Base-by-base conservation (phyloP, 768 basidiomycete species). In the Coprinellus aureogranulatus region DNA sequence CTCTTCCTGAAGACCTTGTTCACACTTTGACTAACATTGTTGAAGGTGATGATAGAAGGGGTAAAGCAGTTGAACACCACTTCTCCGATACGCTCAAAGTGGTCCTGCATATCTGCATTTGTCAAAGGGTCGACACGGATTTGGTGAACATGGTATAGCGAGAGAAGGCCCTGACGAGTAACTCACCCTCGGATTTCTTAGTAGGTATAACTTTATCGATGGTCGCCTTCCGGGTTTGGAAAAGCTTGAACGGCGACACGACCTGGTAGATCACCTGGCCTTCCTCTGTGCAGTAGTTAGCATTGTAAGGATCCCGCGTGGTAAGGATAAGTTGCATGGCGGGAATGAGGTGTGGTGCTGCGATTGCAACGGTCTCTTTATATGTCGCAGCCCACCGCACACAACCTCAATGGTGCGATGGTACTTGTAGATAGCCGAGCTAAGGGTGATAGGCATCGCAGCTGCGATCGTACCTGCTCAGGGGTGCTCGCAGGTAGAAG, bases 321-420 rank as follows among this genome's bases (percentile, higher is more conserved):
- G 64, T 65, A 18, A 70, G 62, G 46, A 61, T 55, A 26, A 70
- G 65, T 18, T 59, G 61, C 67, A 68, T 67, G 2, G 39, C 22
- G 30, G 23, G 42, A 4, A 5, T 30, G 8, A 22, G 34, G 6
- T 34, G 34, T n/a, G n/a, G n/a, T n/a, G 34, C 8, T 34, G 34
- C 14, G 34, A 34, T 14, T 6, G 14, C 34, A 34, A 34, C 8
- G 14, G 34, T 34, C 6, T 14, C 34, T 6, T 6, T n/a, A n/a
- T n/a, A n/a, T n/a, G n/a, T n/a, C n/a, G n/a, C n/a, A n/a, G n/a
- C n/a, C n/a, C n/a, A n/a, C n/a, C n/a, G n/a, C n/a, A n/a, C n/a
- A n/a, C n/a, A n/a, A n/a, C n/a, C n/a, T n/a, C n/a, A n/a, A n/a
- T n/a, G n/a, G n/a, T n/a, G n/a, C n/a, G n/a, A n/a, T n/a, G n/a